Evolutionary conservation across 148 eudicot species (phyloP).

Genomic region (Nepenthes mirabilis): DNA sequence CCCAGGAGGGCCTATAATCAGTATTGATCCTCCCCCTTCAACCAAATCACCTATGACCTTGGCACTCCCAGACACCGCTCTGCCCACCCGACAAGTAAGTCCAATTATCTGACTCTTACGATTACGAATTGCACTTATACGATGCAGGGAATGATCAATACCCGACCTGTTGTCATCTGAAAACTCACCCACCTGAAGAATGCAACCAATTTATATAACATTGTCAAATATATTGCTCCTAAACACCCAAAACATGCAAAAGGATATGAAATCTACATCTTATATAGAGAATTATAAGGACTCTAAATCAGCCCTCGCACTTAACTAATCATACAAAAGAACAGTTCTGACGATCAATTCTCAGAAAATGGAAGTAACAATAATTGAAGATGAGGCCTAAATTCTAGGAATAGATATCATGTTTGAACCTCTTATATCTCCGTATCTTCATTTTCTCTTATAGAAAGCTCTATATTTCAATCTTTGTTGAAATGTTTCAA

Average conservation of each 20-base stretch:
- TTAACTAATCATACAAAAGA: no score
- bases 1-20: slow-evolving; percentile 98
- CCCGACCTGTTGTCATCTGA: slow-evolving; percentile 98
- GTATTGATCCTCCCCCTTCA: slow-evolving; percentile 85
- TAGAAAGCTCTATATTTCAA: no score
- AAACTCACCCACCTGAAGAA: slow-evolving; percentile 89
- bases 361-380: no score
- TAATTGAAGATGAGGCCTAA: no score
- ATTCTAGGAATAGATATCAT: no score
- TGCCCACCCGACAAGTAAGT: slow-evolving; percentile 96
- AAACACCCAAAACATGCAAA: neutral
- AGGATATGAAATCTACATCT: neutral
- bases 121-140: slow-evolving; percentile 94
- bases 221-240: neutral
- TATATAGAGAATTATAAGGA: no score
- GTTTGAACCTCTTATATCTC: no score
- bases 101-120: slow-evolving; percentile 90
- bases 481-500: no score
- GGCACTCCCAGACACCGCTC: slow-evolving; percentile 95
- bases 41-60: slow-evolving; percentile 82
- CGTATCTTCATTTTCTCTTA: no score
- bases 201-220: slow-evolving; percentile 14
- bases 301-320: no score
- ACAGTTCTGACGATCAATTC: no score
- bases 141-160: slow-evolving; percentile 82